Conservation (phyloP, 768 basidiomycete genomes). For the Clavulina sp. region DNA sequence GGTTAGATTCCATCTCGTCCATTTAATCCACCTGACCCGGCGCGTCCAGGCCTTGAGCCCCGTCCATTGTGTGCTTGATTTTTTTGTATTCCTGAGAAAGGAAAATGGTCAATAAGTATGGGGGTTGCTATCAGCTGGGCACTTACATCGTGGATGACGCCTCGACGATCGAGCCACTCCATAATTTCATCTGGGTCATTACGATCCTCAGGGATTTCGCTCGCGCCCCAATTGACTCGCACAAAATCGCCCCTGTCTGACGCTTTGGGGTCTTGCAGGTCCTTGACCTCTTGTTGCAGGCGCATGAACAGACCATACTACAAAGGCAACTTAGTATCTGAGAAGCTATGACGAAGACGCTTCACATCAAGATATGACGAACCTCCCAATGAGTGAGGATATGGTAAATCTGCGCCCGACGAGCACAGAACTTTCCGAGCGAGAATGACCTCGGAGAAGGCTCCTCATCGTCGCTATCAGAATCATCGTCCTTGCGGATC, state of each 20-base stretch:
- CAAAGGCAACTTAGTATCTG: neutral
- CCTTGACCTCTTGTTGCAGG: slow-evolving; percentile 40
- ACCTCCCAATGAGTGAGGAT: slow-evolving; percentile 75
- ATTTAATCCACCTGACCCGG: too few relatives aligned
- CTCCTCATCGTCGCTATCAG: slow-evolving; percentile 2
- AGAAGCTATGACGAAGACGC: neutral
- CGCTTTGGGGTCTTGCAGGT: slow-evolving; percentile 23
- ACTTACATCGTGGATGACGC: slow-evolving; percentile 34
- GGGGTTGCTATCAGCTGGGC: neutral
- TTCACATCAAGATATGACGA: slow-evolving; percentile 12
- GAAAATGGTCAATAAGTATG: neutral
- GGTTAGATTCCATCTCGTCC: too few relatives aligned
- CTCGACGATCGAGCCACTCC: slow-evolving; percentile 62
- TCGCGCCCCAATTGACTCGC: slow-evolving; percentile 30
- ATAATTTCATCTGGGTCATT: slow-evolving; percentile 61
- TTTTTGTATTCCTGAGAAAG: slow-evolving; percentile 38
- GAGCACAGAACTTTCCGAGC: slow-evolving; percentile 68
- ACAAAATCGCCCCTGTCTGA: slow-evolving; percentile 29
- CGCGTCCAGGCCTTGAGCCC: slow-evolving; percentile 42
- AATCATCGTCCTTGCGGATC: slow-evolving; percentile 14
- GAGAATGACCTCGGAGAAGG: slow-evolving; percentile 25
- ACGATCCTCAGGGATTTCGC: slow-evolving; percentile 45
- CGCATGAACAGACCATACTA: slow-evolving; percentile 49
- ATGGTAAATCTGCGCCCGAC: slow-evolving; percentile 49
- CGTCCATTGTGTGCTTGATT: slow-evolving; percentile 57